Conservation (phyloP, 2,329 filamentous ascomycete genomes). For the Tolypocladium guangdongense region DNA sequence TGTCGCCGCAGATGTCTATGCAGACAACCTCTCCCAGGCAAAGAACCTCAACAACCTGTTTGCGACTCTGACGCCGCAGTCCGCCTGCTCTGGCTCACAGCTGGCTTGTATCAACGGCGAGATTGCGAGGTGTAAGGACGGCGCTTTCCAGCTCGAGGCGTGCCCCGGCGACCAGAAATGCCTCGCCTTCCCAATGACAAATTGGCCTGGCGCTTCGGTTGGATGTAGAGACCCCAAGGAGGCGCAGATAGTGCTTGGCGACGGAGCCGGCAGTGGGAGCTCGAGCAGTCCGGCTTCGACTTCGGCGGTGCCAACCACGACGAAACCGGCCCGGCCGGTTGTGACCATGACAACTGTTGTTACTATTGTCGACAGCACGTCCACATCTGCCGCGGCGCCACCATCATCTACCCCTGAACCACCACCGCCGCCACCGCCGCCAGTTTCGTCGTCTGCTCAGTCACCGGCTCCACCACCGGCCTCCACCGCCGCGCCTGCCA, state of each 20-base stretch:
- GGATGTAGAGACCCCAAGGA: conserved; percentile 31
- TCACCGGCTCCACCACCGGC: not conserved
- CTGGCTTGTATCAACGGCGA: conserved; percentile 42
- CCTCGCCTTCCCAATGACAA: conserved; percentile 43
- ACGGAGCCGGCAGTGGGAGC: conserved; percentile 3
- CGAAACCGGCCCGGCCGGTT: conserved; percentile 9
- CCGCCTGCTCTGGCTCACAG: conserved; percentile 35
- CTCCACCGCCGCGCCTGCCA: not conserved
- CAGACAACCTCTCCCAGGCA: conserved; percentile 33
- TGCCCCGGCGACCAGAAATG: conserved; percentile 30
- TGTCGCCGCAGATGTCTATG: conserved; percentile 29
- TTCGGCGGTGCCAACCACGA: not conserved
- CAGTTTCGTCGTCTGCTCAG: not conserved
- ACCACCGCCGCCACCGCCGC: conserved; percentile 5
- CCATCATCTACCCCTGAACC: not conserved
- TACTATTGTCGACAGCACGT: conserved; percentile 13
- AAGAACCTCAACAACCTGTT: conserved; percentile 37
- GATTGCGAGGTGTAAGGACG: conserved; percentile 33
- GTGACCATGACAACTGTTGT: conserved; percentile 20
- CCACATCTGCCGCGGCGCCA: not conserved
- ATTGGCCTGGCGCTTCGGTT: conserved; percentile 34
- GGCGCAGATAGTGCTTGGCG: conserved; percentile 32
- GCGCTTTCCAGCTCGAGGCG: conserved; percentile 29
- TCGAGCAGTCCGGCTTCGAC: not conserved
- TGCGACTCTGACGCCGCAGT: conserved; percentile 28